Evolutionary conservation across 2,329 filamentous ascomycete species (phyloP).

Genomic region (Davidsoniella australis): DNA sequence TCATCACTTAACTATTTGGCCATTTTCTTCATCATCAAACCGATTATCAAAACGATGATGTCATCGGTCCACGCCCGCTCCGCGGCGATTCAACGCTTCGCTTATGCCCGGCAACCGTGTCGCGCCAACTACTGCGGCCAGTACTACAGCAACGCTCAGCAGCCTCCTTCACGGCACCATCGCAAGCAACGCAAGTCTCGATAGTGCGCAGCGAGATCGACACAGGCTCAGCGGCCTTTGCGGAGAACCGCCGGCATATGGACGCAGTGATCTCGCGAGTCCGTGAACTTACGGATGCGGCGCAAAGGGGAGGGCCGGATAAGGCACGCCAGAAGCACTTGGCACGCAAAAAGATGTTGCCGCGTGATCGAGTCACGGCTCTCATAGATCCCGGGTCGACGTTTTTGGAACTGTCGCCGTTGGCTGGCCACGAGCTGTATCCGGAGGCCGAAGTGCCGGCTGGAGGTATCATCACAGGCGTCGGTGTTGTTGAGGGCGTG

Average conservation of each 20-base stretch:
- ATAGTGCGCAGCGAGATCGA: conserved; percentile 63
- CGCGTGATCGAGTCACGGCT: conserved; percentile 71
- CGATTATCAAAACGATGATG: too few species aligned
- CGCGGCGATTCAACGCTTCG: too few species aligned
- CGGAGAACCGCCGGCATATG: conserved; percentile 68
- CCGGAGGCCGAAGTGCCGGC: conserved; percentile 73
- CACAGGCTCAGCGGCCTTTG: conserved; percentile 58
- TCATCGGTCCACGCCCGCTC: too few species aligned
- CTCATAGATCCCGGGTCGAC: conserved; percentile 77
- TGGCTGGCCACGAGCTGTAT: conserved; percentile 77
- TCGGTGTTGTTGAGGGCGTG: conserved; percentile 79
- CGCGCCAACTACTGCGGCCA: too few species aligned
- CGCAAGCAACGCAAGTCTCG: conserved; percentile 72
- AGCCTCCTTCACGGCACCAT: conserved; percentile 62
- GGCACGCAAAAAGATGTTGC: conserved; percentile 81
- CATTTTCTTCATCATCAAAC: too few species aligned
- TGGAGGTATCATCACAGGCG: conserved; percentile 81
- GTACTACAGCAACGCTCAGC: conserved; percentile 23
- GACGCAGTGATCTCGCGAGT: conserved; percentile 51
- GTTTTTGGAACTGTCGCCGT: conserved; percentile 84
- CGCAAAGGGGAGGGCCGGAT: conserved; percentile 58
- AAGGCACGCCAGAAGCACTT: conserved; percentile 81
- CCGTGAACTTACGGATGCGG: conserved; percentile 50
- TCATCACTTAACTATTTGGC: too few species aligned
- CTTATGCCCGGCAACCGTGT: too few species aligned